Base-by-base conservation (phyloP, 495 filamentous ascomycete genomes). In the Tuber magnatum region DNA sequence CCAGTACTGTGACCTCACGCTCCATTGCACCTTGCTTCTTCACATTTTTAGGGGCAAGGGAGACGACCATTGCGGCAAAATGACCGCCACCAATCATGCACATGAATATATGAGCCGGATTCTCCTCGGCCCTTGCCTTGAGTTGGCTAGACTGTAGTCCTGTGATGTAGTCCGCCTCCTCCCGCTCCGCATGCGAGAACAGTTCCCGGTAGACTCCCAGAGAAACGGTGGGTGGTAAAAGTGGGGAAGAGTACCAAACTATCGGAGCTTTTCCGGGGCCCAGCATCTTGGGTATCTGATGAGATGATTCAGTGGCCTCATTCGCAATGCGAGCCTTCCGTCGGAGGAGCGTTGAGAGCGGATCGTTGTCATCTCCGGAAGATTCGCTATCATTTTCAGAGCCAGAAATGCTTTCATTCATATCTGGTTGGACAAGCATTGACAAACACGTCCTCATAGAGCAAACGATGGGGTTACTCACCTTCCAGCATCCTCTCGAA, bases 1-100 rank as follows among this genome's bases (percentile, higher is more conserved):
- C 95, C 73, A 98, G 85, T 5, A 99, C 92, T 2, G 89, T 89
- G 12, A 94, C 92, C 80, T 95, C 91, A 74, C 92, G 88, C n/a
- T 79, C 77, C 72, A 92, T 77, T 0, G 84, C 78, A 41, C 88
- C 85, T 69, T 88, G 85, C 74, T 89, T 88, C 77, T 93, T 94
- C 71, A 88, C 89, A 61, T 89, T 84, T 77, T 92, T 93, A 0
- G 96, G 94, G 0, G 92, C 90, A 5, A 98, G 86, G 4, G 93
- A 93, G 32, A 98, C 91, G 44, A 98, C 86, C 94, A 98, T 97
- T 35, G 92, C 96, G 0, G 95, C 95, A 82, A 99, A 98, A 80
- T 99, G 95, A 2, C 95, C 95, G 77, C 95, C 95, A 12, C 95
- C 95, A 73, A 98, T 96, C 95, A 99, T 99, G 83, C 94, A 98